Evolutionary conservation across 768 basidiomycete genomes (phyloP).

Genomic region (Trametes gibbosa): DNA sequence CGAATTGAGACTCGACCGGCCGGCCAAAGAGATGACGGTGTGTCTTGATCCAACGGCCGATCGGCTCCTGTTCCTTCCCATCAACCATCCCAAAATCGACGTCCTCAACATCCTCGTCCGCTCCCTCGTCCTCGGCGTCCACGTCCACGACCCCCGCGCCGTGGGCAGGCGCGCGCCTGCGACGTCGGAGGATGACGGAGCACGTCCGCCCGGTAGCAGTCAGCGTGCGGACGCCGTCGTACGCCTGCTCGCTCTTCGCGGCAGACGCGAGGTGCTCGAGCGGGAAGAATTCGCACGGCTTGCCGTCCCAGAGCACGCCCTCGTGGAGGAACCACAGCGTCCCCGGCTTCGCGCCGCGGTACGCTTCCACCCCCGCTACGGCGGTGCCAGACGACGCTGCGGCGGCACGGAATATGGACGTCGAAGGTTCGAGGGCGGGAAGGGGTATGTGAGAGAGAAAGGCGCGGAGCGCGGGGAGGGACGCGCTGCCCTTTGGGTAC

Average conservation of each 20-base stretch:
- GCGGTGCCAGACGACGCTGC: constrained; percentile 20
- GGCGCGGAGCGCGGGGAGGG: constrained; percentile 45
- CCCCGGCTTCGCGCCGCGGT: constrained; percentile 68
- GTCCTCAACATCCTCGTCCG: constrained; percentile 47
- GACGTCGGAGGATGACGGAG: constrained; percentile 47
- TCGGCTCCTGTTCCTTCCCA: constrained; percentile 61
- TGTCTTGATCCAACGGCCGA: constrained; percentile 62
- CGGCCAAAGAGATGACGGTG: constrained; percentile 56
- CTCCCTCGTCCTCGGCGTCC: constrained; percentile 37
- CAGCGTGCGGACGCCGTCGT: constrained; percentile 42
- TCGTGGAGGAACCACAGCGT: constrained; percentile 68
- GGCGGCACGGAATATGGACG: constrained; percentile 55
- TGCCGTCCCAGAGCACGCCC: constrained; percentile 73
- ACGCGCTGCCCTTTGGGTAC: constrained; percentile 51
- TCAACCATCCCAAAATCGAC: constrained; percentile 74
- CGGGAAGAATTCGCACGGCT: constrained; percentile 77
- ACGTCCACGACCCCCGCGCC: not conserved
- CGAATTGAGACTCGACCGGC: not conserved
- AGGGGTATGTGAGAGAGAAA: constrained; percentile 51
- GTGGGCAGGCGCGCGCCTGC: constrained; percentile 23
- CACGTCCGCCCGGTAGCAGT: constrained; percentile 69
- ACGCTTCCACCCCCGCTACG: constrained; percentile 60
- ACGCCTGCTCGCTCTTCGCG: constrained; percentile 42
- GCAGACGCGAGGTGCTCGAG: constrained; percentile 46
- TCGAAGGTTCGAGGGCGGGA: constrained; percentile 46